phyloP scores from a whole-genome alignment of 2,329 filamentous ascomycete species.

The Thielaviopsis euricoi region DNA sequence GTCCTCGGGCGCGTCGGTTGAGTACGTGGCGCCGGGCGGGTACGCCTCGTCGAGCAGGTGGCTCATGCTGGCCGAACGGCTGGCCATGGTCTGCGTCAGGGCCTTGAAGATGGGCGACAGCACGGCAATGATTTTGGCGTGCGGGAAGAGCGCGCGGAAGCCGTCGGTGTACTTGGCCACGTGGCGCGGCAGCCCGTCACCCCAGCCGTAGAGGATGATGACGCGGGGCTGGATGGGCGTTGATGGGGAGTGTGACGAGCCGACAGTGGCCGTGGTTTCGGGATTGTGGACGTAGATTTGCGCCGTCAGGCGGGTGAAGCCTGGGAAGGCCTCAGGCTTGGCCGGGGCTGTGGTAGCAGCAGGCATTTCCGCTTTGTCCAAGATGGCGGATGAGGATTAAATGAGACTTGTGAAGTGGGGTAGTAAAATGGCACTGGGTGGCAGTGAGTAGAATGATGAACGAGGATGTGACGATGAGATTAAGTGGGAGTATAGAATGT shows the following conservation, averaged over 20 bases:
- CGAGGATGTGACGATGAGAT: no score
- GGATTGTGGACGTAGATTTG: constrained; percentile 28
- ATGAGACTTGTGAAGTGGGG: no score
- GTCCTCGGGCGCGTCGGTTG: constrained; percentile 16
- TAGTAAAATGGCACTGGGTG: no score
- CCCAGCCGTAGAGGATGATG: constrained; percentile 40
- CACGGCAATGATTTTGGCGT: constrained; percentile 32
- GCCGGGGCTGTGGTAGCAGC: background rate
- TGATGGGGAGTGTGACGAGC: constrained; percentile 9
- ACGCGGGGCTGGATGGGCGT: constrained; percentile 23
- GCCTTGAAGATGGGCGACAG: constrained; percentile 30
- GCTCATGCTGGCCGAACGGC: constrained; percentile 28
- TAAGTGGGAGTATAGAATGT: no score
- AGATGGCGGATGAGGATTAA: background rate
- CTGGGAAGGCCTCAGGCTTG: constrained; percentile 20
- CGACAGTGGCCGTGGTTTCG: constrained; percentile 15
- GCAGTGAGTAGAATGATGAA: no score
- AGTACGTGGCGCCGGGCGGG: constrained; percentile 8
- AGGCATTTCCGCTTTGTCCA: no score
- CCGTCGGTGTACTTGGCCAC: constrained; percentile 38
- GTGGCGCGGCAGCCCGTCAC: constrained; percentile 37
- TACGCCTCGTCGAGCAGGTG: constrained; percentile 27
- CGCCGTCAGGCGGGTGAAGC: constrained; percentile 30
- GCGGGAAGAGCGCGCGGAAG: constrained; percentile 33
- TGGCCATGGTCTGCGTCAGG: constrained; percentile 26